Evolutionary conservation across 1,284 basidiomycete genomes (phyloP), one percentile per base, ranked within the genome.

Genomic region (Austroboletus sp.): DNA sequence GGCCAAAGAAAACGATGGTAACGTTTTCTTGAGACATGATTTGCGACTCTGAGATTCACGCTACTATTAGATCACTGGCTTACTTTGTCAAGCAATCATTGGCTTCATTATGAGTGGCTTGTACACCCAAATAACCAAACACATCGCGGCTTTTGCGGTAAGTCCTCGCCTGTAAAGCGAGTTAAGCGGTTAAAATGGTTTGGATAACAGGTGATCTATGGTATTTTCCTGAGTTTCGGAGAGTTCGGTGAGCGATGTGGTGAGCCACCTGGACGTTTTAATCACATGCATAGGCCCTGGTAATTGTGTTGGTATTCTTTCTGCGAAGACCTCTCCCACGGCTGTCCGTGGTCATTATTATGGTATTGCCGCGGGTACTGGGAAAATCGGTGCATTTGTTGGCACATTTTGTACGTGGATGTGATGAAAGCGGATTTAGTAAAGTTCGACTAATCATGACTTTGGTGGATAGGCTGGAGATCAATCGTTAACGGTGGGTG

Each of bases 381-480:
- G 93, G n/a, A 97, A 96, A 67, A 60, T 90, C 36, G 89, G 89
- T 23, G 90, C 90, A 4, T 92, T 93, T 64, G 78, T 83, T 46
- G 87, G 89, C 31, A 86, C 82, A 39, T 89, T 81, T 79, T 74
- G 78, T 79, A 63, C 13, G 76, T 69, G 15, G 38, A 43, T 33
- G 29, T 26, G 6, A 15, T 17, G 13, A 27, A 19, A 29, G 4
- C 27, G 30, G 13, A 33, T 44, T 35, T 6, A 10, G 9, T 19
- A n/a, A 31, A 16, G 16, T 26, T 36, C 10, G 6, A 44, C 47
- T 64, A 15, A 57, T 37, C 40, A 9, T 16, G 8, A n/a, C 9
- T 41, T 30, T 5, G 26, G 11, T 29, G 27, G n/a, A 23, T 44
- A 82, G 82, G 74, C 0, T 89, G 83, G 72, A 79, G 80, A 34